Base-by-base conservation (phyloP, 352 stramenopile genomes). In the Phytophthora crassamura region DNA sequence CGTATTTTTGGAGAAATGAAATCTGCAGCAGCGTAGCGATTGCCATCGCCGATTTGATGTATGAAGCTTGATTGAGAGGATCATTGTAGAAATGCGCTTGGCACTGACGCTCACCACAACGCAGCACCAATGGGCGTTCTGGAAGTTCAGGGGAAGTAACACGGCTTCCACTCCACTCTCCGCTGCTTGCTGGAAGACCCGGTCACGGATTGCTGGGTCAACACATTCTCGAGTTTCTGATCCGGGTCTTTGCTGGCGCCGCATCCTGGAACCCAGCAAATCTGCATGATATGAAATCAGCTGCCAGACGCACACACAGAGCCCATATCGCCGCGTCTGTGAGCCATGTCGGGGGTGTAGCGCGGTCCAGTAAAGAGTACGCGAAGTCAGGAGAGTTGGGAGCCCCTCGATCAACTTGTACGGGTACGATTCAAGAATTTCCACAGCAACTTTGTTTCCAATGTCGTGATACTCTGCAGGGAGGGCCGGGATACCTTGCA, bases 51-150 rank as follows among this genome's bases (percentile, higher is more conserved):
- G 22, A 25, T 3, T 25, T 25, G 22, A 25, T 2, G 5, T 53
- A 66, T 1, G 30, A 3, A 16, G 16, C n/a, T 39, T 59, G 32
- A 34, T 60, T 69, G 0, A 56, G 15, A 0, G 46, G 47, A 14
- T 64, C 52, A 10, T 64, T 64, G 40, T 33, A 69, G 6, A 38
- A 39, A 7, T 64, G 3, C 46, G 32, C 18, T n/a, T 55, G 2
- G 2, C 9, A 0, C 14, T 10, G 0, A 59, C 47, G 6, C 45
- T 36, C 2, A 69, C n/a, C 8, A 60, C 11, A 0, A 69, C 40
- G 10, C 45, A 54, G 15, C 45, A 69, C 53, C 53, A 69, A 10
- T 69, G 60, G 3, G 52, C 28, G 9, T 63, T 52, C 1, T 48
- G 11, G 18, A 69, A 69, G 36, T 59, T 69, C 0, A 62, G 5